Conservation (phyloP, 768 basidiomycete species). For the Amyloporia xantha region DNA sequence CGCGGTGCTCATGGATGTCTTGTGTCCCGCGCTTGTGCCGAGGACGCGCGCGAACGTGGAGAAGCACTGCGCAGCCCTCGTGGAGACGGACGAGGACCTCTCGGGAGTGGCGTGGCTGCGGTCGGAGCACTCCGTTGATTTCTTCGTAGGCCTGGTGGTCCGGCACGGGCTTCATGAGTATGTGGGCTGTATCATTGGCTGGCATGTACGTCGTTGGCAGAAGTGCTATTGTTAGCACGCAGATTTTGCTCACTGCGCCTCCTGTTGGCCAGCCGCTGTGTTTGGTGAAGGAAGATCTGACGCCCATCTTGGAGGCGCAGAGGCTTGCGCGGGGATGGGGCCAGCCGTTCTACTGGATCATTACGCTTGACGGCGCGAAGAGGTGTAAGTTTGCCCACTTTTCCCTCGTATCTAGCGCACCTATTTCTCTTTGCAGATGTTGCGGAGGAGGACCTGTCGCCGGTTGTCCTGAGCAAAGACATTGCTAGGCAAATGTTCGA, state of each 20-base stretch:
- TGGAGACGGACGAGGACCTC: conserved; percentile 10
- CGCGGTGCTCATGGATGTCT: conserved; percentile 16
- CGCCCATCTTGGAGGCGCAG: conserved; percentile 35
- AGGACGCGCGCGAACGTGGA: neutral
- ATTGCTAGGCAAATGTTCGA: conserved; percentile 21
- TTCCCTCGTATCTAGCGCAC: conserved; percentile 4
- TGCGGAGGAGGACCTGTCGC: conserved; percentile 30
- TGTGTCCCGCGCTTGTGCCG: conserved; percentile 9
- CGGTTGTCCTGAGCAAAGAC: conserved; percentile 15
- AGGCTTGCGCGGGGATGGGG: conserved; percentile 32
- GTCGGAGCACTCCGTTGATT: conserved; percentile 8
- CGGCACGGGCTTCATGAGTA: conserved; percentile 14
- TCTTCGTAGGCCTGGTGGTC: conserved; percentile 22
- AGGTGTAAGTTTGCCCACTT: neutral
- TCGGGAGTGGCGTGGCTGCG: conserved; percentile 7
- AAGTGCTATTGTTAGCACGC: neutral
- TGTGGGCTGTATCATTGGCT: conserved; percentile 18
- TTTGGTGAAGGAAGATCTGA: conserved; percentile 37
- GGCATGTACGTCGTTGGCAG: conserved; percentile 26
- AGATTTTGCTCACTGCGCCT: conserved; percentile 11
- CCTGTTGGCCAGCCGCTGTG: conserved; percentile 32
- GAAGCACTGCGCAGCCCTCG: conserved; percentile 1
- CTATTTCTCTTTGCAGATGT: conserved; percentile 21
- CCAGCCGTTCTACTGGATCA: conserved; percentile 45
- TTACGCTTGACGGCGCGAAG: conserved; percentile 15